Percentiles rank a stretch among this genome's conserved stretches.
These are phyloP conservation scores for Puccinia polysora DNA, from an alignment of 1,284 basidiomycete genomes.

Conservation along the genomic window DNA sequence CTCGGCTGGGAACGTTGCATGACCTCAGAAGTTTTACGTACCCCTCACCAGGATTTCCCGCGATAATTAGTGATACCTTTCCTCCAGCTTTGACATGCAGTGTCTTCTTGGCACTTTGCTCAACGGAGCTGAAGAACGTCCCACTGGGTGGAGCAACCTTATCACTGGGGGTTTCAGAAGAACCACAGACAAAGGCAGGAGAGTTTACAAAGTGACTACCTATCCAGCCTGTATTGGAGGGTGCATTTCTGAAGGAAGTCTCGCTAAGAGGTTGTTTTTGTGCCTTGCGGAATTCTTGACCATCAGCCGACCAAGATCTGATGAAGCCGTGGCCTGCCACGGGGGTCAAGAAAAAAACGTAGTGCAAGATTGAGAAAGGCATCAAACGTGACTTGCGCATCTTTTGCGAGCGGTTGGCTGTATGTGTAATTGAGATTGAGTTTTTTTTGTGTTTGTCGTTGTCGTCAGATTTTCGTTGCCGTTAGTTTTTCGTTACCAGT, in stretches of 20 bases:
- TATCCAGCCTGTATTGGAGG: conserved; percentile 21
- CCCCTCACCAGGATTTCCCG: background rate
- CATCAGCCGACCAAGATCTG: conserved; percentile 29
- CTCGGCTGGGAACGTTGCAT: background rate
- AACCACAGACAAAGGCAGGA: too few relatives aligned
- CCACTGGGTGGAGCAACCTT: conserved; percentile 6
- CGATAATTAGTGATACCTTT: background rate
- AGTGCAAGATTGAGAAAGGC: too few relatives aligned
- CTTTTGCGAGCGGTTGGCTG: too few relatives aligned
- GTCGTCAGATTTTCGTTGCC: too few relatives aligned
- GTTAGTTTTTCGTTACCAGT: too few relatives aligned
- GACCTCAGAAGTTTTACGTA: background rate
- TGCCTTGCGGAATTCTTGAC: background rate
- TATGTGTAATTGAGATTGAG: too few relatives aligned
- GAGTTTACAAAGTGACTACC: conserved; percentile 18
- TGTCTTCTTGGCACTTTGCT: conserved; percentile 23
- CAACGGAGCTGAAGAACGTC: conserved; percentile 3
- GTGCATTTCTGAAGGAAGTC: conserved; percentile 7
- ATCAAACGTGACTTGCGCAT: too few relatives aligned
- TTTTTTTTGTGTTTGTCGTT: too few relatives aligned
- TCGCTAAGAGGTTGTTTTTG: conserved; percentile 14
- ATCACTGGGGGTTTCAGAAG: background rate
- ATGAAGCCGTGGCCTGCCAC: too few relatives aligned
- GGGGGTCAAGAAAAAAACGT: too few relatives aligned
- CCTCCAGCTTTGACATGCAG: conserved; percentile 21